These are phyloP conservation scores for Laetiporus sulphureus DNA, from an alignment of 1,284 basidiomycete genomes.

Conservation along the genomic window DNA sequence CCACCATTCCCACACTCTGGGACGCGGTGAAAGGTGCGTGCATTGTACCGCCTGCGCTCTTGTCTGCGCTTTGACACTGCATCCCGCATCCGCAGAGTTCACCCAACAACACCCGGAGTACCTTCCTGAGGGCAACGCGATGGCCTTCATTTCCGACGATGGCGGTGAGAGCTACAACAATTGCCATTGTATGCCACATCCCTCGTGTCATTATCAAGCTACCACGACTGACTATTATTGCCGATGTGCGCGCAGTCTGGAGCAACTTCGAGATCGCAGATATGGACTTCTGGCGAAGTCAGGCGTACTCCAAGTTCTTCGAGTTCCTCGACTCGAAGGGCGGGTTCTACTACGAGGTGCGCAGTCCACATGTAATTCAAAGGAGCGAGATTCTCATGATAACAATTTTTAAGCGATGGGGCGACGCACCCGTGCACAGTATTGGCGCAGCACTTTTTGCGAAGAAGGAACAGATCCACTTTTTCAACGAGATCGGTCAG, in stretches of 20 bases:
- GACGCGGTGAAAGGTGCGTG: slow-evolving; percentile 41
- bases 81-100: slow-evolving; percentile 47
- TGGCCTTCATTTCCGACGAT: slow-evolving; percentile 61
- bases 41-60: not conserved
- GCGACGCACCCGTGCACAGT: slow-evolving; percentile 71
- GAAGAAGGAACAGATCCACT: slow-evolving; percentile 55
- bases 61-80: too few species aligned
- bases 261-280: slow-evolving; percentile 70
- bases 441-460: slow-evolving; percentile 63
- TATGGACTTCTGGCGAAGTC: slow-evolving; percentile 58
- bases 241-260: slow-evolving; percentile 39
- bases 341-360: slow-evolving; percentile 68
- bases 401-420: slow-evolving; percentile 63
- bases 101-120: slow-evolving; percentile 51
- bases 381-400: too few species aligned
- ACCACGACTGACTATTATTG: too few species aligned
- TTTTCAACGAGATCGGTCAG: slow-evolving; percentile 47
- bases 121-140: slow-evolving; percentile 52
- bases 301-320: slow-evolving; percentile 68
- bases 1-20: slow-evolving; percentile 67
- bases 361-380: too few species aligned
- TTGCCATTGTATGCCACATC: slow-evolving; percentile 57
- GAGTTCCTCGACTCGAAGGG: slow-evolving; percentile 60
- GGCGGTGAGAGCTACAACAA: slow-evolving; percentile 57
- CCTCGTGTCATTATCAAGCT: too few species aligned